phyloP scores from a whole-genome alignment of 2,329 filamentous ascomycete genomes.

The Sporothrix pseudoabietina region DNA sequence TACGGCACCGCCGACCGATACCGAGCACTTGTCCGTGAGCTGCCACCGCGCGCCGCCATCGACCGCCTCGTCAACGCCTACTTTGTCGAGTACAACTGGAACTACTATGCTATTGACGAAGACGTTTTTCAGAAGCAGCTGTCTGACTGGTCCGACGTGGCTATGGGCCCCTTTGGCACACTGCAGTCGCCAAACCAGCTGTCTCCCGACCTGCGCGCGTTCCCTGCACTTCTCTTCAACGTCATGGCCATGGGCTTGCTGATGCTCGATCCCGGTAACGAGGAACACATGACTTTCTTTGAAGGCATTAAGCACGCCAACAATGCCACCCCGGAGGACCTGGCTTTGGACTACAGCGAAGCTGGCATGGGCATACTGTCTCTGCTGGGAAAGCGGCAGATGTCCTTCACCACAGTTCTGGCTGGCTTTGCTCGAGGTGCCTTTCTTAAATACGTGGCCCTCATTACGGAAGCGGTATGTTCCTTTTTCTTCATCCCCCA shows the following conservation, averaged over 20 bases:
- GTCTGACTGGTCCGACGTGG: constrained; percentile 55
- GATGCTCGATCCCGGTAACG: constrained; percentile 50
- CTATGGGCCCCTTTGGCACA: constrained; percentile 49
- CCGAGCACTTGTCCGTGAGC: constrained; percentile 59
- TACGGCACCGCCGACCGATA: constrained; percentile 58
- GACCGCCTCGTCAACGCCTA: constrained; percentile 58
- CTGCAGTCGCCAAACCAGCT: constrained; percentile 55
- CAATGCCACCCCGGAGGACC: constrained; percentile 62
- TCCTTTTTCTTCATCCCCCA: neutral
- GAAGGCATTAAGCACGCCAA: constrained; percentile 61
- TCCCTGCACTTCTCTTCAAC: constrained; percentile 63
- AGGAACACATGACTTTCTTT: constrained; percentile 49
- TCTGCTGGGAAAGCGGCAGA: constrained; percentile 59
- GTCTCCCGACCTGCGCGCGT: constrained; percentile 55
- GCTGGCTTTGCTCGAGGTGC: constrained; percentile 59
- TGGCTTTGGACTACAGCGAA: constrained; percentile 64
- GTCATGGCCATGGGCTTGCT: constrained; percentile 58
- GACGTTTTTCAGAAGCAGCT: constrained; percentile 56
- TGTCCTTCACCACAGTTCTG: constrained; percentile 59
- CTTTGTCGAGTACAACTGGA: constrained; percentile 61
- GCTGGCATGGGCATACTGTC: constrained; percentile 56
- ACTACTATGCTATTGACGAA: constrained; percentile 59
- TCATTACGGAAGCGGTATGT: constrained; percentile 59
- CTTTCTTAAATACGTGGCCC: constrained; percentile 61
- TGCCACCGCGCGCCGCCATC: constrained; percentile 58